Conservation (phyloP, 2,329 filamentous ascomycete genomes). For the Penicillium sp. region DNA sequence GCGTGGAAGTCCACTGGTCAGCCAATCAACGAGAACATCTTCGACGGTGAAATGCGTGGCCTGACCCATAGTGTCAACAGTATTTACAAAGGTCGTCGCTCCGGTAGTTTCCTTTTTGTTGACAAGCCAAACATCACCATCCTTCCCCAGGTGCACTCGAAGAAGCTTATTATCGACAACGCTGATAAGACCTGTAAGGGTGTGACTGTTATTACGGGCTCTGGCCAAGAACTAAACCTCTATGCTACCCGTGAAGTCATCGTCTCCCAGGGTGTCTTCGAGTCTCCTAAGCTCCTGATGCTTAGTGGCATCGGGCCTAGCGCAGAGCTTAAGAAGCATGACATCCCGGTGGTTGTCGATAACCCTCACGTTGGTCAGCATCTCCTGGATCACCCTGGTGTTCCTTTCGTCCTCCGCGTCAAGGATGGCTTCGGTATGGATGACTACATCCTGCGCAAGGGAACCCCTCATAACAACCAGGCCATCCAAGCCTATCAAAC, state of each 20-base stretch:
- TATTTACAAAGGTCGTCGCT: slow-evolving; percentile 59
- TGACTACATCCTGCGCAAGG: slow-evolving; percentile 41
- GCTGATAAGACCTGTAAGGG: slow-evolving; percentile 43
- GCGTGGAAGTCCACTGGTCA: slow-evolving; percentile 58
- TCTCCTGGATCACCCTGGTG: slow-evolving; percentile 42
- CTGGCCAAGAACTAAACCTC: slow-evolving; percentile 47
- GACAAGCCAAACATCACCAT: slow-evolving; percentile 58
- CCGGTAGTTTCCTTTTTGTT: slow-evolving; percentile 54
- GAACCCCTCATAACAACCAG: slow-evolving; percentile 29
- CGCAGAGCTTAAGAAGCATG: slow-evolving; percentile 39
- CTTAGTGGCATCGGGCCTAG: slow-evolving; percentile 50
- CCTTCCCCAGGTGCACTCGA: slow-evolving; percentile 51
- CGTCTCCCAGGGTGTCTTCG: slow-evolving; percentile 53
- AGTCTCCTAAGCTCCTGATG: slow-evolving; percentile 54
- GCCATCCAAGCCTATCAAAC: slow-evolving; percentile 40
- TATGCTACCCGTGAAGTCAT: slow-evolving; percentile 52
- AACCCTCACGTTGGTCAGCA: slow-evolving; percentile 34
- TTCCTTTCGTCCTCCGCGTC: slow-evolving; percentile 44
- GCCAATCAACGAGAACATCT: slow-evolving; percentile 55
- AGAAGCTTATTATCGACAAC: slow-evolving; percentile 55
- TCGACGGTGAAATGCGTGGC: slow-evolving; percentile 56
- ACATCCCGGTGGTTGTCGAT: slow-evolving; percentile 35
- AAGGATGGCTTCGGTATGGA: slow-evolving; percentile 47
- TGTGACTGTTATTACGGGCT: slow-evolving; percentile 48
- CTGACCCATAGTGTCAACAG: slow-evolving; percentile 55